A percentile compares a stretch with the other conserved stretches of the same genome.
Evolutionary conservation across 1,284 basidiomycete genomes (phyloP).

Genomic region (Leccinum colubrinum): DNA sequence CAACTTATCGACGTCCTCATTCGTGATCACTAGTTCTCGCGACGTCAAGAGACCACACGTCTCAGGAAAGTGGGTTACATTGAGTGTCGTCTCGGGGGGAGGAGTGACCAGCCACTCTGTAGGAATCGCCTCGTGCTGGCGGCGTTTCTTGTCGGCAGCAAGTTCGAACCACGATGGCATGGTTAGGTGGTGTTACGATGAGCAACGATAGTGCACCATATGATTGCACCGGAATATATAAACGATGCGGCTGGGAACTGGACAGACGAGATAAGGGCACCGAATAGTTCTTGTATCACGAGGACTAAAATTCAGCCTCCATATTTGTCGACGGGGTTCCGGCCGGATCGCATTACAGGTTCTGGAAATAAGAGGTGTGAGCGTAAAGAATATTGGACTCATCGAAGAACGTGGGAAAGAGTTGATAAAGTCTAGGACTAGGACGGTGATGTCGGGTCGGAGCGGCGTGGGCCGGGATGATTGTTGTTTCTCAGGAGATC

Average conservation of each 20-base stretch:
- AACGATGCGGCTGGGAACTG: background rate
- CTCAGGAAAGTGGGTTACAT: slow-evolving; percentile 45
- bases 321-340: slow-evolving; percentile 1
- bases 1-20: slow-evolving; percentile 39
- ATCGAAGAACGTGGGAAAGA: slow-evolving; percentile 44
- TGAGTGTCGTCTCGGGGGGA: slow-evolving; percentile 31
- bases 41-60: slow-evolving; percentile 43
- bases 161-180: slow-evolving; percentile 39
- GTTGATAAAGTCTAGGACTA: slow-evolving; percentile 73
- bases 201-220: background rate
- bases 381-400: slow-evolving; percentile 10
- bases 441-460: too few relatives aligned
- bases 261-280: background rate
- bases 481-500: too few relatives aligned
- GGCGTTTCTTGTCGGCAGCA: slow-evolving; percentile 40
- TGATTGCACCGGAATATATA: slow-evolving; percentile 10
- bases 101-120: slow-evolving; percentile 44
- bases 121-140: slow-evolving; percentile 48
- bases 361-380: slow-evolving; percentile 17
- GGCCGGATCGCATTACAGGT: background rate
- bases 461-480: too few relatives aligned
- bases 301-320: background rate
- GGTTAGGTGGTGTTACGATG: background rate
- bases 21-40: slow-evolving; percentile 51
- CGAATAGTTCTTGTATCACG: slow-evolving; percentile 4